Base-by-base conservation (phyloP, 164 flowering plant genomes). In the Litsea cubeba region DNA sequence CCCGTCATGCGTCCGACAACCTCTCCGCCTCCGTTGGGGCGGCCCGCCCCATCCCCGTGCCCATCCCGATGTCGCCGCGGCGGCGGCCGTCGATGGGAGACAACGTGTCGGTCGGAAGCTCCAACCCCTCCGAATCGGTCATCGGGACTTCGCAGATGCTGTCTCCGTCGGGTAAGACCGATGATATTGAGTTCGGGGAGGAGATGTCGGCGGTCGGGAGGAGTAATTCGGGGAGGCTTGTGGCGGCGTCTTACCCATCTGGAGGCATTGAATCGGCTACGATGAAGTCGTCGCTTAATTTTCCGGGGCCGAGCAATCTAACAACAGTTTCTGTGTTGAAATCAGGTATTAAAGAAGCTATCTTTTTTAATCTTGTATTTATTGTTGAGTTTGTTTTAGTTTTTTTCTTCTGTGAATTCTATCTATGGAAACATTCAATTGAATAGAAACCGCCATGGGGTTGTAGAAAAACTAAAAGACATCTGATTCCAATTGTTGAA, bases 1-100 rank as follows among this genome's bases (percentile, higher is more conserved):
- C 94, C 3, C 89, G 91, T 28, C 91, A 86, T 67, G 83, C 82
- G 22, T 84, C 91, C 22, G 90, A 85, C 17, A 81, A 76, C 71
- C 73, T 81, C 5, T 70, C 76, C 20, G 65, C 78, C 17, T 77
- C 80, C 17, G 6, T 71, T 30, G 70, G 67, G 5, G 14, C 78
- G 3, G 63, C 73, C 67, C 79, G 79, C 18, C 54, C 86, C 1
- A 77, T 83, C 24, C 85, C 87, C 25, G 79, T 82, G 1, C 85
- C 83, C 0, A 74, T 63, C 12, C 68, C 82, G 2, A 40, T 60
- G n/a, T 77, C 82, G 51, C 87, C 87, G 11, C 72, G 68, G 24
- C 79, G 84, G 60, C 74, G 85, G n/a, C 76, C 76, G 12, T 64
- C 46, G 26, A 51, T n/a, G 5, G 84, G 69, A 0, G 87, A 82